phyloP scores from a whole-genome alignment of 2,329 filamentous ascomycete genomes.

The Penicillium sp. region DNA sequence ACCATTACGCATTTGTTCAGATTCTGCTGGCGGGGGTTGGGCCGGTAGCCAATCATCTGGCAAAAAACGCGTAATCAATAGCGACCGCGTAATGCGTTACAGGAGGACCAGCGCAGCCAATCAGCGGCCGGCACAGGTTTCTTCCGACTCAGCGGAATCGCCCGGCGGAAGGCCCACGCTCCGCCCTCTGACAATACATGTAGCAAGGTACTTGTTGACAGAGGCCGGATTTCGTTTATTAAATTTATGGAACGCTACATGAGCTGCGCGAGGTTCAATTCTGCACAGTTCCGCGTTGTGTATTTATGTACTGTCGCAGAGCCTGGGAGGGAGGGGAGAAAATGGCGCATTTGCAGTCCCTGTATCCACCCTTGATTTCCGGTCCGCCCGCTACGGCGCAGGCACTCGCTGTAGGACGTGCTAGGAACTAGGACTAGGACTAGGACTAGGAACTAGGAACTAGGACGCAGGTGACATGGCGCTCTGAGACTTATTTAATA shows the following conservation, averaged over 20 bases:
- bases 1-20: not conserved
- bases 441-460: too few relatives aligned
- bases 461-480: slow-evolving; percentile 5
- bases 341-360: slow-evolving; percentile 7
- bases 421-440: too few relatives aligned
- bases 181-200: slow-evolving; percentile 4
- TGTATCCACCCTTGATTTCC: slow-evolving; percentile 11
- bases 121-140: not conserved
- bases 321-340: not conserved
- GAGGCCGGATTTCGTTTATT: too few relatives aligned
- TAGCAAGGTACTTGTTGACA: not conserved
- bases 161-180: slow-evolving; percentile 11
- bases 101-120: not conserved
- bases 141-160: slow-evolving; percentile 6
- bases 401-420: too few relatives aligned
- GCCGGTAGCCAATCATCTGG: not conserved
- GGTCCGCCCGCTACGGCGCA: slow-evolving; percentile 8
- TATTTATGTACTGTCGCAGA: too few relatives aligned
- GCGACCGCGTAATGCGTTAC: not conserved
- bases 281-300: too few relatives aligned
- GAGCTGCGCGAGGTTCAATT: too few relatives aligned
- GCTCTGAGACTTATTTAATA: too few relatives aligned
- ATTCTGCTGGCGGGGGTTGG: not conserved
- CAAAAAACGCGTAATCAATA: not conserved
- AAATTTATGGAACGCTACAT: too few relatives aligned